Percentiles rank a stretch among this genome's conserved stretches.
phyloP scores from a whole-genome alignment of 2,329 filamentous ascomycete species.

The Scopulariopsis brevicaulis region DNA sequence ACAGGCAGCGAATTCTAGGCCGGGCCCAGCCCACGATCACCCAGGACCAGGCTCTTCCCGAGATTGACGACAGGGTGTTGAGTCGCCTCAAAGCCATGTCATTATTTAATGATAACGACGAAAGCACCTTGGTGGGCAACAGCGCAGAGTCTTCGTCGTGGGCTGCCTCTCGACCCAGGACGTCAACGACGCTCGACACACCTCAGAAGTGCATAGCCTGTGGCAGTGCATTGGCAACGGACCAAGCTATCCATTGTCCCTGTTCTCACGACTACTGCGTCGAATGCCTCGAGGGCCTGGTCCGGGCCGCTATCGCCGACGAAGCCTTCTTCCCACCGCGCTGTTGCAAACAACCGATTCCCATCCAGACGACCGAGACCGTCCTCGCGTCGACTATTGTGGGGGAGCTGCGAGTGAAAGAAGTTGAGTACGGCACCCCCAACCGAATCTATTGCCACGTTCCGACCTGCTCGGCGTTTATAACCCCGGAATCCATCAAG shows the following conservation, averaged over 20 bases:
- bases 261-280: constrained; percentile 39
- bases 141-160: not conserved
- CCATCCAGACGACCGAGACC: constrained; percentile 16
- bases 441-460: constrained; percentile 39
- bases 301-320: constrained; percentile 29
- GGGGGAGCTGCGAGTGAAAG: constrained; percentile 27
- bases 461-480: constrained; percentile 31
- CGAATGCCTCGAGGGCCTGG: constrained; percentile 31
- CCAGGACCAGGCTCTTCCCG: not conserved
- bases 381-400: constrained; percentile 24
- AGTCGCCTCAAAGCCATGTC: not conserved
- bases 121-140: no score
- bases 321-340: constrained; percentile 42
- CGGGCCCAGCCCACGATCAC: not conserved
- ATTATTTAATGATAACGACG: not conserved
- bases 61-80: not conserved
- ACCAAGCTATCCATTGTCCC: constrained; percentile 7
- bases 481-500: constrained; percentile 20
- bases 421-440: constrained; percentile 32
- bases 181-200: not conserved
- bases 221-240: not conserved
- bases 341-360: constrained; percentile 35
- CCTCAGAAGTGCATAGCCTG: not conserved
- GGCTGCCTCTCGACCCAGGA: not conserved
- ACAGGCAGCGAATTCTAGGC: not conserved